A percentile compares a stretch with the other conserved stretches of the same genome.
Evolutionary conservation across 1,139 yeast species (phyloP).

Genomic region (Arxiozyma telluris): DNA sequence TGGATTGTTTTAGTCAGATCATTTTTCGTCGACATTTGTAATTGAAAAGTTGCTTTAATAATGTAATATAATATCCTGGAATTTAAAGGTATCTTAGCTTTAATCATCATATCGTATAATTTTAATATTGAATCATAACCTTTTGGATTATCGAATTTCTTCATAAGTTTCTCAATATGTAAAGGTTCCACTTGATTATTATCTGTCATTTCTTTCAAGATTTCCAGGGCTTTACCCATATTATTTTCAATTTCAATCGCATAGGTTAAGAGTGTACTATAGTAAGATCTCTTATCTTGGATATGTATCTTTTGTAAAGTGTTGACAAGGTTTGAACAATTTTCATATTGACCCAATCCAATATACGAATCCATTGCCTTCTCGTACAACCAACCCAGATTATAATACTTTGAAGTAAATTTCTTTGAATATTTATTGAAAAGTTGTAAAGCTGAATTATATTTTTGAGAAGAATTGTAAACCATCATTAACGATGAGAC

Average conservation of each 20-base stretch:
- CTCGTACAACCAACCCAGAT: slow-evolving; percentile 16
- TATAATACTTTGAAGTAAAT: background rate
- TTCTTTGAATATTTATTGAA: slow-evolving; percentile 13
- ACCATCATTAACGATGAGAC: slow-evolving; percentile 25
- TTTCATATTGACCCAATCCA: slow-evolving; percentile 8
- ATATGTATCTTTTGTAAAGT: slow-evolving; percentile 8
- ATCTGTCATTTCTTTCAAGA: slow-evolving; percentile 15
- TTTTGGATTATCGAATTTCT: slow-evolving; percentile 18
- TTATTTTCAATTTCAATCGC: slow-evolving; percentile 15
- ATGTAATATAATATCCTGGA: slow-evolving; percentile 37
- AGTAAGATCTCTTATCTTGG: slow-evolving; percentile 18
- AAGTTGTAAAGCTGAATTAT: slow-evolving; percentile 16
- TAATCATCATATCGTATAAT: slow-evolving; percentile 38
- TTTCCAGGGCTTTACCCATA: slow-evolving; percentile 15
- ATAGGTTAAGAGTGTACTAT: slow-evolving; percentile 17
- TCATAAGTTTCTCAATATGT: slow-evolving; percentile 30
- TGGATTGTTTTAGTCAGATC: slow-evolving; percentile 25
- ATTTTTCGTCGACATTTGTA: slow-evolving; percentile 30
- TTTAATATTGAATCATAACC: slow-evolving; percentile 20
- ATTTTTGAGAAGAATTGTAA: slow-evolving; percentile 18
- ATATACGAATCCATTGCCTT: slow-evolving; percentile 20
- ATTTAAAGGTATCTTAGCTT: slow-evolving; percentile 30
- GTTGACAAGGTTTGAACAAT: slow-evolving; percentile 16
- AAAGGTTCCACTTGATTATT: slow-evolving; percentile 19
- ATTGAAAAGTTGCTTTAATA: slow-evolving; percentile 37